These are phyloP conservation scores for Candida multigemmis DNA, from an alignment of 805 yeast genomes.

Conservation along the genomic window DNA sequence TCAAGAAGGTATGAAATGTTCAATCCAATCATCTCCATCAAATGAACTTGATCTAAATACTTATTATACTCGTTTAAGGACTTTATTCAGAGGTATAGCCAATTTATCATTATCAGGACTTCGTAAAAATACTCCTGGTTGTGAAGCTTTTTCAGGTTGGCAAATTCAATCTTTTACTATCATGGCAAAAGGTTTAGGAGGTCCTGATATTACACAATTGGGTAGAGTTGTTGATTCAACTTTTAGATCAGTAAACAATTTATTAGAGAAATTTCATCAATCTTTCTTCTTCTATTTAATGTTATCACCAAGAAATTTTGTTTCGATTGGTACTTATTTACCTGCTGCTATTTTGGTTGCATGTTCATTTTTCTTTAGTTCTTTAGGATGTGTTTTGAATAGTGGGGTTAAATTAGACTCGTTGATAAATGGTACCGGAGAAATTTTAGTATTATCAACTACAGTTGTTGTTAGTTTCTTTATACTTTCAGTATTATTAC, in stretches of 20 bases:
- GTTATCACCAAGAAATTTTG: constrained; percentile 70
- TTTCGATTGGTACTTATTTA: constrained; percentile 87
- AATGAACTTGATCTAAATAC: constrained; percentile 37
- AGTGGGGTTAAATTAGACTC: constrained; percentile 19
- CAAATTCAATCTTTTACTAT: constrained; percentile 85
- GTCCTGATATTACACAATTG: constrained; percentile 79
- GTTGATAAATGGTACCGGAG: constrained; percentile 12
- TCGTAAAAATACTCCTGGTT: constrained; percentile 44
- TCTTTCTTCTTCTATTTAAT: constrained; percentile 88
- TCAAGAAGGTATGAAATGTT: constrained; percentile 66
- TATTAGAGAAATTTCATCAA: constrained; percentile 93
- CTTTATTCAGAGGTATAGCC: constrained; percentile 57
- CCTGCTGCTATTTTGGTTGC: constrained; percentile 78
- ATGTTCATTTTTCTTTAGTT: constrained; percentile 57
- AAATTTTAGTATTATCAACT: constrained; percentile 17
- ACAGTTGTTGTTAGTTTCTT: constrained; percentile 15
- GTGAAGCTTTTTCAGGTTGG: constrained; percentile 95
- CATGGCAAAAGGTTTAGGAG: constrained; percentile 52
- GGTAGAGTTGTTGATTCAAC: constrained; percentile 86
- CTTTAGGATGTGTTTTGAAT: constrained; percentile 49
- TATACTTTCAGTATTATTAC: constrained; percentile 15
- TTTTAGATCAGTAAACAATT: constrained; percentile 81
- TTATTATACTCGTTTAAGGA: constrained; percentile 47
- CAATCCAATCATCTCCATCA: constrained; percentile 52
- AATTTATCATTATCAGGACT: constrained; percentile 68